Evolutionary conservation across 2,329 filamentous ascomycete genomes (phyloP).

Genomic region (Verticillium albo-atrum): DNA sequence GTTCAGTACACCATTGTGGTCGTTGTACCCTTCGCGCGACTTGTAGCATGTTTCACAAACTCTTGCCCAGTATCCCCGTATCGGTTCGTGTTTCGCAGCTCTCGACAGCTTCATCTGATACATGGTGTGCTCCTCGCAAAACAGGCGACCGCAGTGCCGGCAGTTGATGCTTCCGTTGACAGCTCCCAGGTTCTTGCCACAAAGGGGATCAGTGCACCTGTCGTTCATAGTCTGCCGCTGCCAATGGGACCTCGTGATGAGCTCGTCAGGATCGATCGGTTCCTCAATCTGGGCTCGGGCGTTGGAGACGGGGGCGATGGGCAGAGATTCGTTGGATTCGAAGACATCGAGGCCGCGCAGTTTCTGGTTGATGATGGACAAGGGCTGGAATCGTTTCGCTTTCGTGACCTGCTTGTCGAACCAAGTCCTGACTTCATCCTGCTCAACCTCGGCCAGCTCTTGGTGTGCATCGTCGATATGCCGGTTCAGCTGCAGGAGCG

Average conservation of each 20-base stretch:
- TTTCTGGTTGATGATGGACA: slow-evolving; percentile 90
- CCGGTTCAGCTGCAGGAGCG: slow-evolving; percentile 81
- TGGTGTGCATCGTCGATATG: slow-evolving; percentile 85
- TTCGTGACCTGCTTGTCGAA: slow-evolving; percentile 93
- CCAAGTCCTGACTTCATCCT: slow-evolving; percentile 95
- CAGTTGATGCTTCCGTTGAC: slow-evolving; percentile 87
- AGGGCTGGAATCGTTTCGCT: slow-evolving; percentile 86
- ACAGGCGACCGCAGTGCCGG: slow-evolving; percentile 84
- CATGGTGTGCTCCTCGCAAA: slow-evolving; percentile 98
- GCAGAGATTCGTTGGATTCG: slow-evolving; percentile 74
- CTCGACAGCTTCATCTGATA: slow-evolving; percentile 98
- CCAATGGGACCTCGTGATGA: slow-evolving; percentile 88
- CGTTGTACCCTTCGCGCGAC: slow-evolving; percentile 91
- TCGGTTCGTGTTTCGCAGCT: slow-evolving; percentile 83
- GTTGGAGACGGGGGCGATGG: slow-evolving; percentile 19
- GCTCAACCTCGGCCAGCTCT: slow-evolving; percentile 80
- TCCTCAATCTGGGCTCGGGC: slow-evolving; percentile 34
- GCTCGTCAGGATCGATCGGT: slow-evolving; percentile 74
- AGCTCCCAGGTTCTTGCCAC: slow-evolving; percentile 72
- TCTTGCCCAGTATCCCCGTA: slow-evolving; percentile 85
- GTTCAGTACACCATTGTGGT: slow-evolving; percentile 67
- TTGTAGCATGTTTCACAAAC: slow-evolving; percentile 99
- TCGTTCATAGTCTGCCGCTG: slow-evolving; percentile 72
- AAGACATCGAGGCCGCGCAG: slow-evolving; percentile 89
- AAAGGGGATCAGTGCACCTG: slow-evolving; percentile 80